Evolutionary conservation across 139 green algal species (phyloP), one percentile per base, ranked within the genome.

Genomic region (Pleodorina starrii): DNA sequence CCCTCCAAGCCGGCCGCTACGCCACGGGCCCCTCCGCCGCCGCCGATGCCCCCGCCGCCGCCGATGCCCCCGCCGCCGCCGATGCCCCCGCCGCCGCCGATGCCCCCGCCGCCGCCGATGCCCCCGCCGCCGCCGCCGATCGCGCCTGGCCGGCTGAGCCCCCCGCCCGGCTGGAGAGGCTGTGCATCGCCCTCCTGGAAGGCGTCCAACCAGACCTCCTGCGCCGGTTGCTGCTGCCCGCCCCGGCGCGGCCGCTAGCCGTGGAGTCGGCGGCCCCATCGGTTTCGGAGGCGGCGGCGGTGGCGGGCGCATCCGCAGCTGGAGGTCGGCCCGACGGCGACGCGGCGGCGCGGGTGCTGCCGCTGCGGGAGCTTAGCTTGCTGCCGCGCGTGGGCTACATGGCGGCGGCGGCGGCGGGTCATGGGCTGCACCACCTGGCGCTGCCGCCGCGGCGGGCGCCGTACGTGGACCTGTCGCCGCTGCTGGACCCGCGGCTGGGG

Each of bases 401-500:
- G 54, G 2, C 54, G 54, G 29, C 54, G 29, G 5, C 54, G 25
- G 54, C 54, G 29, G 54, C 29, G 54, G 21, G 7, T 21, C 19
- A 2, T 19, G 1, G 72, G 51, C 2, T 32, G n/a, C n/a, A n/a
- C n/a, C n/a, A n/a, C n/a, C n/a, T n/a, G 21, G 42, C 21, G 7
- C 10, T 32, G 60, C 36, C 3, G 5, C 71, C 7, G 38, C 36
- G 7, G 50, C 46, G 48, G 19, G 59, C n/a, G 10, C n/a, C 57
- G 9, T 59, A 42, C 57, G 14, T 86, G 42, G 79, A 86, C 25
- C 79, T 86, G 16, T 43, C 38, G 36, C 79, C 79, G 25, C n/a
- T 86, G 54, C 40, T 75, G 23, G 57, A 75, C 9, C 40, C 54
- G 5, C 38, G 27, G 16, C 79, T 86, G 10, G 40, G 36, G 1